Conservation (phyloP, 2,329 filamentous ascomycete species). For the Botrytis aclada region DNA sequence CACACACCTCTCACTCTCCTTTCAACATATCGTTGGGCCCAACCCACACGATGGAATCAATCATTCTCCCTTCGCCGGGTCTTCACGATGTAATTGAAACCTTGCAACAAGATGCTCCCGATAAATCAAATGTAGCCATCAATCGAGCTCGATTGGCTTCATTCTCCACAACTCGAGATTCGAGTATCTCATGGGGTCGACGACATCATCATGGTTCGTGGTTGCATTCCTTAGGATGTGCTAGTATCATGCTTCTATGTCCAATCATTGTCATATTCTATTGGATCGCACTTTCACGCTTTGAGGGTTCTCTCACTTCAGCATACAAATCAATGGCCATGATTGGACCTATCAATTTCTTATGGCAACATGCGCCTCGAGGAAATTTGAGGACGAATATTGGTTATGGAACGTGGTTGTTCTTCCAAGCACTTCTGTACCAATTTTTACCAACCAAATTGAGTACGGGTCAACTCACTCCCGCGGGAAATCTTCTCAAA, state of each 20-base stretch:
- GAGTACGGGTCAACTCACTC: constrained; percentile 43
- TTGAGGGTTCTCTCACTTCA: constrained; percentile 26
- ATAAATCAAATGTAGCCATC: neutral
- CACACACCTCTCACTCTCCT: neutral
- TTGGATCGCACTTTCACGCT: constrained; percentile 29
- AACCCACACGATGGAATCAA: constrained; percentile 20
- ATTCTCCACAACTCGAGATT: constrained; percentile 23
- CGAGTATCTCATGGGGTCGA: constrained; percentile 29
- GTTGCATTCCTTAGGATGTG: constrained; percentile 30
- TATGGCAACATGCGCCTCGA: constrained; percentile 23
- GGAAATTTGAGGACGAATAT: constrained; percentile 21
- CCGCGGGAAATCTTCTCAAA: constrained; percentile 43
- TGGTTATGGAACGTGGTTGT: constrained; percentile 38
- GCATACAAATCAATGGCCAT: constrained; percentile 22
- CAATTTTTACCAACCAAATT: constrained; percentile 37
- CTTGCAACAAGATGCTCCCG: constrained; percentile 4
- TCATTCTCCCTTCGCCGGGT: constrained; percentile 22
- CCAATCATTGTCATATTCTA: constrained; percentile 30
- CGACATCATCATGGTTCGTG: constrained; percentile 33
- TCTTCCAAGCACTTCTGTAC: constrained; percentile 39
- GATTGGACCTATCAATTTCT: constrained; percentile 23
- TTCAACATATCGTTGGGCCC: neutral
- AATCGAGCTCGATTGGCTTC: constrained; percentile 19
- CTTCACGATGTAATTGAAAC: constrained; percentile 19
- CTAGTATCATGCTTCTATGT: constrained; percentile 27